Conservation (phyloP, 208 protist genomes). For the Trypanosoma conorhini region DNA sequence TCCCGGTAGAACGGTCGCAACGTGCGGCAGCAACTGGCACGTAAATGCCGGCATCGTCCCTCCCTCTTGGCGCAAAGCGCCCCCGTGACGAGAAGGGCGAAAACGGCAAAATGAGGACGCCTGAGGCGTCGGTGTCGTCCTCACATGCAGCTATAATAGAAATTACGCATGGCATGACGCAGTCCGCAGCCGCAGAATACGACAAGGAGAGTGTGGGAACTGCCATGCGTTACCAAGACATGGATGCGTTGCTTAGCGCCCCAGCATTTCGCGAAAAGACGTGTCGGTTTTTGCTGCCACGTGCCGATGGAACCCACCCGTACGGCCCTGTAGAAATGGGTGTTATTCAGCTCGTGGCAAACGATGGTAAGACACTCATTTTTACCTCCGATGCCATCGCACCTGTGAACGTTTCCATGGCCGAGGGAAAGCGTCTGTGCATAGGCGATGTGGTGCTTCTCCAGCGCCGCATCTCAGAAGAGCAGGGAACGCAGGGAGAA, state of each 20-base stretch:
- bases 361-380: conserved; percentile 59
- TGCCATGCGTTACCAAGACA: not conserved
- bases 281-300: conserved; percentile 11
- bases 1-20: not conserved
- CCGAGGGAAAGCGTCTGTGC: conserved; percentile 33
- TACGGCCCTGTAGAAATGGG: conserved; percentile 39
- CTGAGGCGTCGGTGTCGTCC: not conserved
- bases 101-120: not conserved
- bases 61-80: conserved; percentile 28
- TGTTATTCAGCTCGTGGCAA: conserved; percentile 69
- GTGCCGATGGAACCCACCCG: conserved; percentile 2
- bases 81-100: conserved; percentile 22
- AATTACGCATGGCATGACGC: conserved; percentile 32
- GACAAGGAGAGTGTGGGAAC: not conserved
- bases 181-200: conserved; percentile 9
- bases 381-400: conserved; percentile 33
- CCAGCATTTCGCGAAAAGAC: conserved; percentile 16
- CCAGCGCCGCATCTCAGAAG: conserved; percentile 22
- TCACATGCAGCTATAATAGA: conserved; percentile 29
- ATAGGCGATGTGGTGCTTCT: conserved; percentile 61
- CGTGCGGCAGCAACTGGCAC: not conserved
- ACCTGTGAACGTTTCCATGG: conserved; percentile 14
- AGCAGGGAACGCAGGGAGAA: not conserved
- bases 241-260: conserved; percentile 18
- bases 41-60: conserved; percentile 13